Evolutionary conservation across 768 basidiomycete species (phyloP).

Genomic region (Psilocybe azurescens): DNA sequence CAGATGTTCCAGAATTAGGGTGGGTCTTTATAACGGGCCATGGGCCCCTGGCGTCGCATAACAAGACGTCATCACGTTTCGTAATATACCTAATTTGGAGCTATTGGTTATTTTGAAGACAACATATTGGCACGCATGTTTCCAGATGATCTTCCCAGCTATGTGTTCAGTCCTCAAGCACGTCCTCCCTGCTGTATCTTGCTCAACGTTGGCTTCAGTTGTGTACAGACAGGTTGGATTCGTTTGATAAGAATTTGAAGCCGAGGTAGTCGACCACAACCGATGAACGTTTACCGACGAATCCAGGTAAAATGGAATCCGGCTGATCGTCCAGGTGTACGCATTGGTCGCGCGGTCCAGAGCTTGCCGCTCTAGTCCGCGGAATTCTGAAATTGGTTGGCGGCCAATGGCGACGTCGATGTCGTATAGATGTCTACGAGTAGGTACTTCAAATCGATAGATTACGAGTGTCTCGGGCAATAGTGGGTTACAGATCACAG

Average conservation of each 20-base stretch:
- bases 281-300: not conserved
- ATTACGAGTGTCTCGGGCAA: not conserved
- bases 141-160: not conserved
- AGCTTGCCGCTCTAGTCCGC: not conserved
- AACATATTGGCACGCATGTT: not conserved
- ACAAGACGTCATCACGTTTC: slow-evolving; percentile 23
- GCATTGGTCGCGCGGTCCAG: not conserved
- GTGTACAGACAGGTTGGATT: not conserved
- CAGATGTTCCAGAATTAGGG: slow-evolving; percentile 1
- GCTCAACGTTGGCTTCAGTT: not conserved
- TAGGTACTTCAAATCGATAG: not conserved
- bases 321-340: not conserved
- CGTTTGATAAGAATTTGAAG: not conserved
- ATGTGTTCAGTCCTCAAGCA: not conserved
- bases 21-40: slow-evolving; percentile 16
- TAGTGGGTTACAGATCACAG: not conserved
- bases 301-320: not conserved
- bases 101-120: slow-evolving; percentile 2
- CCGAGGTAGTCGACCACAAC: not conserved
- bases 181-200: not conserved
- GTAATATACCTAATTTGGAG: slow-evolving; percentile 11
- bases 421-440: not conserved
- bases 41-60: slow-evolving; percentile 18
- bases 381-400: not conserved
- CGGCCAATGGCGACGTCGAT: not conserved